These are phyloP conservation scores for Plasmodium inui DNA, from an alignment of 169 alveolate genomes.

Conservation along the genomic window DNA sequence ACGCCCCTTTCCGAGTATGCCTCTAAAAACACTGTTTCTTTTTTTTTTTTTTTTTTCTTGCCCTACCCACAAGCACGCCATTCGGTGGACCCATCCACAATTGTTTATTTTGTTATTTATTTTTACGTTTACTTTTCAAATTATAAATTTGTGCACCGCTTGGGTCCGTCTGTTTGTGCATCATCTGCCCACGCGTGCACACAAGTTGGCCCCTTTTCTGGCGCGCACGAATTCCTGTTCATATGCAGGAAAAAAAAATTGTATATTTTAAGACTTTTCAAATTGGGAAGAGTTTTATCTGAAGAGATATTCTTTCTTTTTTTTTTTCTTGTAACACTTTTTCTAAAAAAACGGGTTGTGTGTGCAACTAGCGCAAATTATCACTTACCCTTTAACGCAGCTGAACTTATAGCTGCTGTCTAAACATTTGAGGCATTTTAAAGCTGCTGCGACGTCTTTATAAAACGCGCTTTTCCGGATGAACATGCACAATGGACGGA, in stretches of 20 bases:
- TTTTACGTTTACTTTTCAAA: conserved; percentile 19
- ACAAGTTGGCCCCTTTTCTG: background rate
- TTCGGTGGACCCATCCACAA: conserved; percentile 11
- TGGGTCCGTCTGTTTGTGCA: background rate
- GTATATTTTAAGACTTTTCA: background rate
- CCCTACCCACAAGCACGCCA: background rate
- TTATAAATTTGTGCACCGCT: background rate
- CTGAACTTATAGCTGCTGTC: background rate
- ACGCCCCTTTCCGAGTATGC: background rate
- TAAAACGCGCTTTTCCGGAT: background rate
- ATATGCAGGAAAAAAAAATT: conserved; percentile 4
- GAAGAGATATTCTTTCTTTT: background rate
- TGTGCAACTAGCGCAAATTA: background rate
- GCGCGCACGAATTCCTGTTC: background rate
- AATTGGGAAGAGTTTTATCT: conserved; percentile 1
- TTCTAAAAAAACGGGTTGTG: background rate
- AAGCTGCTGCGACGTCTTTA: background rate
- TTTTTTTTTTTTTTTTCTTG: conserved; percentile 6
- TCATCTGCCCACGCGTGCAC: background rate
- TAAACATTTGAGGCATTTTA: background rate
- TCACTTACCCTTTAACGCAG: background rate
- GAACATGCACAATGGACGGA: background rate
- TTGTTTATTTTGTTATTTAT: conserved; percentile 8
- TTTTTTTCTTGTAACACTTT: background rate
- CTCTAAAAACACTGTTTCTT: background rate